phyloP scores from a whole-genome alignment of 2,329 filamentous ascomycete species.

The Trichoderma harzianum region DNA sequence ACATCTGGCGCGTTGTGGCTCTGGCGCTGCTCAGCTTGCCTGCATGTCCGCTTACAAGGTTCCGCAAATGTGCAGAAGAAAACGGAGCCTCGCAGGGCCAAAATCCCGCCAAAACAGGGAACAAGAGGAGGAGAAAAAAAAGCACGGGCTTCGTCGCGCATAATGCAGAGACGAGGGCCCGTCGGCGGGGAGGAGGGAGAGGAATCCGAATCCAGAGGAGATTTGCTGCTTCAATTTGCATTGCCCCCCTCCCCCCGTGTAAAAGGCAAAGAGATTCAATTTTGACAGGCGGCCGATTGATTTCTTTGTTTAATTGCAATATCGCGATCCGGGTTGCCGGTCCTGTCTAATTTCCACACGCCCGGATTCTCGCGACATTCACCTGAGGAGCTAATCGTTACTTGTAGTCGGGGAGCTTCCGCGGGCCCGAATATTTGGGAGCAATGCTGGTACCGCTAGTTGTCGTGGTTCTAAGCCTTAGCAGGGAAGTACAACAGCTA shows the following conservation, averaged over 20 bases:
- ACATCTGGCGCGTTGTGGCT: neutral
- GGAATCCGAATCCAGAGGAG: neutral
- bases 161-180: neutral
- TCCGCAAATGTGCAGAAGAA: neutral
- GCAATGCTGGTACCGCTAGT: neutral
- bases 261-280: neutral
- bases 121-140: neutral
- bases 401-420: constrained; percentile 5
- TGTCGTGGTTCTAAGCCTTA: neutral
- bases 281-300: constrained; percentile 1
- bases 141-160: neutral
- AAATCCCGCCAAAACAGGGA: neutral
- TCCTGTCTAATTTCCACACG: constrained; percentile 18
- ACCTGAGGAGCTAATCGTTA: constrained; percentile 2
- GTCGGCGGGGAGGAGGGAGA: neutral
- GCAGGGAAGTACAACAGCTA: neutral
- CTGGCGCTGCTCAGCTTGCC: constrained; percentile 11
- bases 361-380: neutral
- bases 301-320: neutral
- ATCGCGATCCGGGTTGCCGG: constrained; percentile 11
- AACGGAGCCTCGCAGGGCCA: neutral
- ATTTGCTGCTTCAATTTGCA: neutral
- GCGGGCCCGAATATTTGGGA: constrained; percentile 16
- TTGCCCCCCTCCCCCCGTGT: neutral
- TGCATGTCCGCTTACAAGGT: neutral